Evolutionary conservation across 2,329 filamentous ascomycete genomes (phyloP).

Genomic region (Botrytis porri): DNA sequence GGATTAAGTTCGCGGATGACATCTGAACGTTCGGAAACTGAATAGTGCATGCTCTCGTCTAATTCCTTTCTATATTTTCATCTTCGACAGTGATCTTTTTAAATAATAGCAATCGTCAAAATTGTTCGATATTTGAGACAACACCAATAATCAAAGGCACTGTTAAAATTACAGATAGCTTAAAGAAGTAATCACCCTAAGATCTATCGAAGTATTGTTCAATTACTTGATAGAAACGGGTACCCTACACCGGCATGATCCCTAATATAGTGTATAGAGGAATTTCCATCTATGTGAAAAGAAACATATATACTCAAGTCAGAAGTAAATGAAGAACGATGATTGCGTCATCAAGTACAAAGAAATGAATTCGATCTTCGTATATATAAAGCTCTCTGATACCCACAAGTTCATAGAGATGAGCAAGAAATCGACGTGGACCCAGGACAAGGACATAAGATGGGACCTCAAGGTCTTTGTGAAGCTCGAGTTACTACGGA

Average conservation of each 20-base stretch:
- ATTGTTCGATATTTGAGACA: background rate
- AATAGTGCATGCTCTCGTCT: background rate
- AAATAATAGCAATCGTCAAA: background rate
- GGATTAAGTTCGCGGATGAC: rapidly evolving
- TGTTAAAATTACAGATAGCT: background rate
- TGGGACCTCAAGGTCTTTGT: background rate
- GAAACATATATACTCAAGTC: background rate
- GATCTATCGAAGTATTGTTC: background rate
- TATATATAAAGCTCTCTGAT: too few species aligned
- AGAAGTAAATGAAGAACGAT: background rate
- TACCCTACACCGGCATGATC: background rate
- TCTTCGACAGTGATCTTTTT: background rate
- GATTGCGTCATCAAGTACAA: background rate
- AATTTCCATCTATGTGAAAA: background rate
- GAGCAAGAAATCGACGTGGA: too few species aligned
- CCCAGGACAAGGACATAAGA: rapidly evolving
- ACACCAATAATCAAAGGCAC: background rate
- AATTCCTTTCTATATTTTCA: background rate
- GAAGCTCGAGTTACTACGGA: background rate
- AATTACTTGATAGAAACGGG: background rate
- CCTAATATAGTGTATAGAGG: background rate
- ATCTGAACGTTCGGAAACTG: too few species aligned
- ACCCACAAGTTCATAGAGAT: background rate
- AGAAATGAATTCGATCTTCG: background rate
- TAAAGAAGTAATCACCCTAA: background rate